These are phyloP conservation scores for Conoideocrella luteorostrata DNA, from an alignment of 2,329 filamentous ascomycete species.

Conservation along the genomic window DNA sequence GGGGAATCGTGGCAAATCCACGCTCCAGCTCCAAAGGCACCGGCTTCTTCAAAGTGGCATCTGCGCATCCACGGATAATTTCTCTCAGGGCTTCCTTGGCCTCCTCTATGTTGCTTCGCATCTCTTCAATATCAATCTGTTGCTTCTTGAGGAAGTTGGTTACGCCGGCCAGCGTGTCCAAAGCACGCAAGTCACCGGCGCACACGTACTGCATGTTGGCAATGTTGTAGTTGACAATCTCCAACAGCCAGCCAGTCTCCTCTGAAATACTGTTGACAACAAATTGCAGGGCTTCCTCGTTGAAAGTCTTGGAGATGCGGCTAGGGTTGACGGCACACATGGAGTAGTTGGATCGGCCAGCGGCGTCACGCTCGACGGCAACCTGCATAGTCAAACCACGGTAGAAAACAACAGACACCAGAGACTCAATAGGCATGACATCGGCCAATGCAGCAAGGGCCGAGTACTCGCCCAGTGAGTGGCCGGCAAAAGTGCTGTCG, in stretches of 20 bases:
- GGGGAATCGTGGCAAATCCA: constrained; percentile 93
- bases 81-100: constrained; percentile 84
- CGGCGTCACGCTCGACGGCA: constrained; percentile 89
- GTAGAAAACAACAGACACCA: constrained; percentile 99
- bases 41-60: constrained; percentile 83
- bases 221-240: constrained; percentile 97
- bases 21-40: constrained; percentile 83
- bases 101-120: constrained; percentile 85
- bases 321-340: constrained; percentile 99
- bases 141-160: constrained; percentile 94
- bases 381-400: constrained; percentile 99
- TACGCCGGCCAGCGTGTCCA: constrained; percentile 70
- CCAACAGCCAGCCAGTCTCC: constrained; percentile 88
- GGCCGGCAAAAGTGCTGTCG: constrained; percentile 95
- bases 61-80: constrained; percentile 84
- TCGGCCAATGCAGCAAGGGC: constrained; percentile 92
- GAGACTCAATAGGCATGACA: constrained; percentile 98
- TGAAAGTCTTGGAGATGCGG: constrained; percentile 97
- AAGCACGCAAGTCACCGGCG: constrained; percentile 61
- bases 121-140: constrained; percentile 92
- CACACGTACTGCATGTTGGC: constrained; percentile 72
- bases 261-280: constrained; percentile 94
- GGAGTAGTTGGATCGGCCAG: constrained; percentile 92
- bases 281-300: constrained; percentile 93
- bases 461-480: constrained; percentile 97